Percentiles rank a stretch among this genome's conserved stretches.
phyloP scores from a whole-genome alignment of 1,139 yeast species.

The Pichia kudriavzevii region DNA sequence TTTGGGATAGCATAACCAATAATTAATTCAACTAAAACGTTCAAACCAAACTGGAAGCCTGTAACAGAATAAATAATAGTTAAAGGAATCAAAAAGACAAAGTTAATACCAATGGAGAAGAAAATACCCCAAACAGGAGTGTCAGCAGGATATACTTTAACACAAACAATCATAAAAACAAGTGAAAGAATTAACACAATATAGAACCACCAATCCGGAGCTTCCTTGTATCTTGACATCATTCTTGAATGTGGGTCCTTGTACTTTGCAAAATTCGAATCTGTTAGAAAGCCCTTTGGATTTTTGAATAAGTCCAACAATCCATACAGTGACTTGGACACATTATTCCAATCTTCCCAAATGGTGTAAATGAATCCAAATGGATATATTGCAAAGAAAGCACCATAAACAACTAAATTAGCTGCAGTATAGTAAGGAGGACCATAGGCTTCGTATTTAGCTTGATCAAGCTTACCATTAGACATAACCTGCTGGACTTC shows the following conservation, averaged over 20 bases:
- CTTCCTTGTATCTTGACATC: slow-evolving; percentile 50
- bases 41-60: slow-evolving; percentile 46
- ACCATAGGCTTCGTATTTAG: no score
- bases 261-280: no score
- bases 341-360: slow-evolving; percentile 39
- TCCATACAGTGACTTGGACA: slow-evolving; percentile 36
- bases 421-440: no score
- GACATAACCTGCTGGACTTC: no score
- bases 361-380: slow-evolving; percentile 41
- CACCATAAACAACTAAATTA: slow-evolving; percentile 34
- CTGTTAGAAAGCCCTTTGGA: no score
- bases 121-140: slow-evolving; percentile 50
- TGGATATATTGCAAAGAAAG: slow-evolving; percentile 40
- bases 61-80: slow-evolving; percentile 49
- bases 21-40: slow-evolving; percentile 52
- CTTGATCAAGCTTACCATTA: no score
- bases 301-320: no score
- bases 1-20: slow-evolving; percentile 59
- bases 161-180: slow-evolving; percentile 39
- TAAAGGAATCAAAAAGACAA: slow-evolving; percentile 46
- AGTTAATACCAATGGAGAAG: slow-evolving; percentile 43
- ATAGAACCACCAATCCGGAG: slow-evolving; percentile 62
- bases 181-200: slow-evolving; percentile 28
- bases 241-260: slow-evolving; percentile 54
- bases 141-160: slow-evolving; percentile 39